Conservation (phyloP, 192 early-diverging fungal species). For the Backusella westeae region DNA sequence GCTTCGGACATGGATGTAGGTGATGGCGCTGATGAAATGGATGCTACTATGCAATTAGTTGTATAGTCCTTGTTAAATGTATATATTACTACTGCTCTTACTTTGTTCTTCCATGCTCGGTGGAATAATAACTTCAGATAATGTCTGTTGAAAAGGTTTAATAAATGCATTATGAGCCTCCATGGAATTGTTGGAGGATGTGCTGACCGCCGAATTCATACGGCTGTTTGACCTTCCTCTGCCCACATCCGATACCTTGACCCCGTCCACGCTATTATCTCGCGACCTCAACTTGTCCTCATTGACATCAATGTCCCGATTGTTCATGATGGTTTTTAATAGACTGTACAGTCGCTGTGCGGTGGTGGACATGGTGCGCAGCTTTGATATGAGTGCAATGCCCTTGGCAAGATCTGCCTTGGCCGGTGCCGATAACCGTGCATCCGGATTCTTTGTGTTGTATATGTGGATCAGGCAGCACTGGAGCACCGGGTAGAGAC, state of each 20-base stretch:
- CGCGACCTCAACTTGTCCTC: neutral
- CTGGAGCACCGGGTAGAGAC: conserved; percentile 32
- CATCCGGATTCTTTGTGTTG: conserved; percentile 33
- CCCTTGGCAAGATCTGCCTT: conserved; percentile 23
- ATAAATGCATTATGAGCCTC: neutral
- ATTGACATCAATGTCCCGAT: conserved; percentile 20
- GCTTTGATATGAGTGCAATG: conserved; percentile 10
- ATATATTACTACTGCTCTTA: neutral
- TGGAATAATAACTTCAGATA: conserved; percentile 12
- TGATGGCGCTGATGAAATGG: neutral
- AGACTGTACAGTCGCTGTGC: conserved; percentile 16
- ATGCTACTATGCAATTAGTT: neutral
- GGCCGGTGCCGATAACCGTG: conserved; percentile 21
- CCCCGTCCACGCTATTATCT: neutral
- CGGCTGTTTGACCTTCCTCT: neutral
- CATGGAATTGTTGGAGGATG: neutral
- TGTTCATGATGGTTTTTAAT: conserved; percentile 21
- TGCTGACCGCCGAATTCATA: neutral
- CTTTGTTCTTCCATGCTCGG: neutral
- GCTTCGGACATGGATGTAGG: conserved; percentile 22
- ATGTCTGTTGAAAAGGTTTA: neutral
- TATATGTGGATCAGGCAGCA: conserved; percentile 35
- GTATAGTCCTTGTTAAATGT: neutral
- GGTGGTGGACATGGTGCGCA: conserved; percentile 25
- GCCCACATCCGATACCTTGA: conserved; percentile 16